Evolutionary conservation across 2,329 filamentous ascomycete genomes (phyloP).

Genomic region (Nemania abortiva): DNA sequence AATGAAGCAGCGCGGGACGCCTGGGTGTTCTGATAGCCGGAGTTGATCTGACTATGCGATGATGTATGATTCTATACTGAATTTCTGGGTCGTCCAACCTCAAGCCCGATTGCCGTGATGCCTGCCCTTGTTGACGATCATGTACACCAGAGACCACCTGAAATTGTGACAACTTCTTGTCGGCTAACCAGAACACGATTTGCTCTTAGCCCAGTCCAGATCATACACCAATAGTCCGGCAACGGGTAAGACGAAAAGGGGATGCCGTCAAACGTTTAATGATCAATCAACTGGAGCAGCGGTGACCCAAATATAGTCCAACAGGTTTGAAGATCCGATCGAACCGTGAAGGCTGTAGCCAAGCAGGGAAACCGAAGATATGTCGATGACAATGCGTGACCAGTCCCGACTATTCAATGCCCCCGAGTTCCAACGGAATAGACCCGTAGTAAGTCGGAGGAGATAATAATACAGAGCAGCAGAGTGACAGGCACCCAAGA

Average conservation of each 20-base stretch:
- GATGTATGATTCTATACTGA: constrained; percentile 34
- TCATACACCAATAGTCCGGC: constrained; percentile 11
- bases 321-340: not conserved
- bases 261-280: not conserved
- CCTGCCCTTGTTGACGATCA: constrained; percentile 32
- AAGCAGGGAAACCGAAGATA: not conserved
- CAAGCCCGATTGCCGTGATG: constrained; percentile 5
- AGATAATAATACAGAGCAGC: constrained; percentile 21
- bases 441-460: constrained; percentile 1
- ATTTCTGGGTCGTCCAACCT: constrained; percentile 30
- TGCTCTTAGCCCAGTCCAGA: not conserved
- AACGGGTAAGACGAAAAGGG: constrained; percentile 8
- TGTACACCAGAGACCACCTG: constrained; percentile 28
- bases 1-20: constrained; percentile 30
- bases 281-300: not conserved
- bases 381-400: not conserved
- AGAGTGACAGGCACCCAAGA: constrained; percentile 3
- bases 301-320: constrained; percentile 11
- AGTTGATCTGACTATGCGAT: constrained; percentile 34
- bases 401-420: constrained; percentile 14
- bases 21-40: constrained; percentile 28
- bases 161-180: not conserved
- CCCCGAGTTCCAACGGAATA: not conserved
- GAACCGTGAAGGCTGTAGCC: not conserved
- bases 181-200: constrained; percentile 5